A percentile compares a stretch with the other conserved stretches of the same genome.
phyloP scores from a whole-genome alignment of 2,329 filamentous ascomycete genomes.

The Sporothrix brasiliensis region DNA sequence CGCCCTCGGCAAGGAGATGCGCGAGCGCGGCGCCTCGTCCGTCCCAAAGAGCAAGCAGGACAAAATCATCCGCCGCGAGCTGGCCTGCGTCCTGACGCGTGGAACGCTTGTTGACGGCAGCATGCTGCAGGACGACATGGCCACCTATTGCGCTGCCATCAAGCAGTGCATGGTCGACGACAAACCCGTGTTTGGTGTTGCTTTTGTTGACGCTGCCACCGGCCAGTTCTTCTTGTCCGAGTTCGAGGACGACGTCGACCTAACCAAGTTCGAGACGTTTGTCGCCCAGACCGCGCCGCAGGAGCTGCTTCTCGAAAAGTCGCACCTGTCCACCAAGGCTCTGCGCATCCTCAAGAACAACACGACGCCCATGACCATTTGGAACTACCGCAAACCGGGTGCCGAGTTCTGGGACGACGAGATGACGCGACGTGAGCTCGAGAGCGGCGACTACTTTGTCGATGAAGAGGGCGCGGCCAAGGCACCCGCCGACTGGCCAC shows the following conservation, averaged over 20 bases:
- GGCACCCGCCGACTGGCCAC: conserved; percentile 70
- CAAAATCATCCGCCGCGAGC: conserved; percentile 89
- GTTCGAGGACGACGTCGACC: conserved; percentile 86
- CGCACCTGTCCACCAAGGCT: conserved; percentile 80
- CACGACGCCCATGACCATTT: conserved; percentile 87
- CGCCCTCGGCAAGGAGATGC: conserved; percentile 95
- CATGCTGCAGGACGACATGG: conserved; percentile 98
- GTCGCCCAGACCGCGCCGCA: conserved; percentile 88
- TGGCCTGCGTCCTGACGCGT: conserved; percentile 86
- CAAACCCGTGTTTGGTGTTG: conserved; percentile 82
- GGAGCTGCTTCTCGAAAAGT: conserved; percentile 88
- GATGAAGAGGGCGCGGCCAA: conserved; percentile 52
- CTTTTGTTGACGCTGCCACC: conserved; percentile 93
- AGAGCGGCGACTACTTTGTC: conserved; percentile 77
- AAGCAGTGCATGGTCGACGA: conserved; percentile 72
- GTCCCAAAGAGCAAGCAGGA: conserved; percentile 71
- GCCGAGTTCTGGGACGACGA: conserved; percentile 93
- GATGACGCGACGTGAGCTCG: conserved; percentile 77
- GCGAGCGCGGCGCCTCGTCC: conserved; percentile 74
- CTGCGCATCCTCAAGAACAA: conserved; percentile 95
- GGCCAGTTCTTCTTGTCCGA: conserved; percentile 93
- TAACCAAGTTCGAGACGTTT: conserved; percentile 97
- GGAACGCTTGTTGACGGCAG: conserved; percentile 93
- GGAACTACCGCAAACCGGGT: conserved; percentile 86
- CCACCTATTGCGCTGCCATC: conserved; percentile 92